Evolutionary conservation across 1,139 yeast genomes (phyloP), one percentile per base, ranked within the genome.

Genomic region (Pichia kudriavzevii): DNA sequence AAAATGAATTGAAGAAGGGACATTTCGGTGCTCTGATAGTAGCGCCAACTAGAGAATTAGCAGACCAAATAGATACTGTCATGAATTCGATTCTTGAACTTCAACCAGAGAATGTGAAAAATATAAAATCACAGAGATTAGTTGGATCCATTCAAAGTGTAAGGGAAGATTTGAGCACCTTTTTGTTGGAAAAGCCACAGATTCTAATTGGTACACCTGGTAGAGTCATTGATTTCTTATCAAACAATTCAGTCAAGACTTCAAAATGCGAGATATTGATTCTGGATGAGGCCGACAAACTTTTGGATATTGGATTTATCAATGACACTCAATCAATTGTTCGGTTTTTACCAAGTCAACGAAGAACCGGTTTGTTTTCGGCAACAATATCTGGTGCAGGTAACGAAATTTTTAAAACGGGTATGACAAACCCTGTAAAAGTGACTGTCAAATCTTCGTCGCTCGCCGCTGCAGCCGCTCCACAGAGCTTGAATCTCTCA

Each of bases 191-290:
- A 3, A 64, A 63, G 42, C 87, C 95, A 0, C 87, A 81, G 34
- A 74, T 88, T 29, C 51, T 93, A 16, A 74, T 93, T 12, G 96
- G 94, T 0, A 93, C 98, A 0, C 98, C 98, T 0, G 98, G 98
- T 4, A 70, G 98, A 51, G 56, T 85, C 26, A 58, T 80, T 17
- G 96, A 91, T 44, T 79, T 93, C 47, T 54, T 91, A 22, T 59
- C 72, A 1, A 64, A 69, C 4, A 59, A 60, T 22, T 49, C 58
- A 15, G 74, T 79, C 1, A 72, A 73, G 45, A 67, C 79, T 0
- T 60, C 59, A 10, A 67, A 79, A 4, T 68, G 87, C 34, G 95
- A 85, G 48, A 72, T 82, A 29, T 70, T 81, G 14, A 78, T 93
- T 7, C 60, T 91, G 34, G 98, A 91, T 58, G 98, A 91, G 59